Percentiles rank a stretch among this genome's conserved stretches.
phyloP scores from a whole-genome alignment of 352 stramenopile species.

The Globisporangium radiosum region DNA sequence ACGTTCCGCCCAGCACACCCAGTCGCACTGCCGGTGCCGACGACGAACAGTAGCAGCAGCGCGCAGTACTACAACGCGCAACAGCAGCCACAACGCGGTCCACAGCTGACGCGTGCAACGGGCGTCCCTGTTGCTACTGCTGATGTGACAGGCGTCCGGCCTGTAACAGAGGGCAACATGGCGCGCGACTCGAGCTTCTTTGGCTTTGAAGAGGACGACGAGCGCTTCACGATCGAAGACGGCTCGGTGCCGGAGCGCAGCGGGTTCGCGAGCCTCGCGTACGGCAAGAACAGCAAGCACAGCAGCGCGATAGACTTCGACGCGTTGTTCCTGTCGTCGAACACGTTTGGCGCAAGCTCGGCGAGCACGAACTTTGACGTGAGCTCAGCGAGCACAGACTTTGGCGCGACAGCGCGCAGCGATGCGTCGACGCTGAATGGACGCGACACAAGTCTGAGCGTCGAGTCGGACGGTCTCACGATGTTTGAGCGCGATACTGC shows the following conservation, averaged over 20 bases:
- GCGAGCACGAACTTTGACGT: constrained; percentile 2
- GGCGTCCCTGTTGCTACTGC: neutral
- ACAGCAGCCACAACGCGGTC: neutral
- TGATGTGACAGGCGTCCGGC: too few species aligned
- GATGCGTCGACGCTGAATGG: constrained; percentile 1
- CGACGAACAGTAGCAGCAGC: neutral
- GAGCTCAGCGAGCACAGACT: neutral
- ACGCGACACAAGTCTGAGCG: constrained; percentile 18
- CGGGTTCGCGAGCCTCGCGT: constrained; percentile 6
- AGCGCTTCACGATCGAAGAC: constrained; percentile 9
- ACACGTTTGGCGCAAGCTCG: constrained; percentile 1
- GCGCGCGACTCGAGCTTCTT: constrained; percentile 13
- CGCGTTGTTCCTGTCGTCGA: constrained; percentile 3
- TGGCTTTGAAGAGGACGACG: constrained; percentile 9
- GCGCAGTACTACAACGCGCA: constrained; percentile 1
- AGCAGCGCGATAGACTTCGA: constrained; percentile 3
- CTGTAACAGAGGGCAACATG: neutral
- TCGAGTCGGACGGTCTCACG: constrained; percentile 19
- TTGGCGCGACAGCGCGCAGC: constrained; percentile 1
- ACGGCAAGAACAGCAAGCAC: neutral
- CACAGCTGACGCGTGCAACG: neutral
- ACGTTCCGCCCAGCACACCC: constrained; percentile 3
- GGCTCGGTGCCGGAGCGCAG: neutral
- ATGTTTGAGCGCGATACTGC: constrained; percentile 25
- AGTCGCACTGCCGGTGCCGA: neutral